These are phyloP conservation scores for Schizophyllum amplum DNA, from an alignment of 1,284 basidiomycete genomes.

Conservation along the genomic window DNA sequence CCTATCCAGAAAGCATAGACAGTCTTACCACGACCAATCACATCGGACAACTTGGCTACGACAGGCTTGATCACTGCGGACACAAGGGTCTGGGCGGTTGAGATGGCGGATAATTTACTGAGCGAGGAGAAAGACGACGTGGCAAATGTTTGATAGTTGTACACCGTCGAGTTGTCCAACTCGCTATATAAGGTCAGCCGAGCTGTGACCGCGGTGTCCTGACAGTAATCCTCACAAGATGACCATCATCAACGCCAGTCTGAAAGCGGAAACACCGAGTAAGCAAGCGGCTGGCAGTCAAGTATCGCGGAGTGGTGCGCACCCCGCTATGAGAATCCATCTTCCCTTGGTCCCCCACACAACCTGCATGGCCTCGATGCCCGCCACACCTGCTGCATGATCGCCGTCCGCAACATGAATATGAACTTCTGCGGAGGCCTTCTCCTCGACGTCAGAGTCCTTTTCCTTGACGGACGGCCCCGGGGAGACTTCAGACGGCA, in stretches of 20 bases:
- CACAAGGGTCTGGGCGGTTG: conserved; percentile 2
- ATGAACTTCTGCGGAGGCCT: neutral
- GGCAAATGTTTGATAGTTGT: conserved; percentile 5
- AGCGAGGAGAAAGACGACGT: conserved; percentile 3
- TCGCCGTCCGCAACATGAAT: neutral
- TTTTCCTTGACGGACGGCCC: neutral
- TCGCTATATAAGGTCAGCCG: neutral
- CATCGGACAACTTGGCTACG: conserved; percentile 5
- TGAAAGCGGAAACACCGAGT: neutral
- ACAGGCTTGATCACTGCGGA: conserved; percentile 6
- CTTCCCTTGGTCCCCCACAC: conserved; percentile 6
- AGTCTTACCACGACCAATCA: conserved; percentile 3
- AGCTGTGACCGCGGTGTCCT: too few species aligned
- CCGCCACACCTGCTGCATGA: neutral
- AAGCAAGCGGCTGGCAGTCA: too few species aligned
- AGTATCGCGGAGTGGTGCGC: neutral
- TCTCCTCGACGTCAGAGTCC: neutral
- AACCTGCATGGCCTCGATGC: conserved; percentile 4
- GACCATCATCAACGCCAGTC: neutral
- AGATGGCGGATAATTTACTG: conserved; percentile 3
- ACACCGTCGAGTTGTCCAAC: conserved; percentile 5
- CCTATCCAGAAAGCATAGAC: neutral
- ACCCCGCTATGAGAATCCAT: conserved; percentile 3
- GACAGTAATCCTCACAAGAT: neutral
- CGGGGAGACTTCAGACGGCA: neutral